Base-by-base conservation (phyloP, 1,284 basidiomycete species). In the Anthracocystis panici-leucophaei region DNA sequence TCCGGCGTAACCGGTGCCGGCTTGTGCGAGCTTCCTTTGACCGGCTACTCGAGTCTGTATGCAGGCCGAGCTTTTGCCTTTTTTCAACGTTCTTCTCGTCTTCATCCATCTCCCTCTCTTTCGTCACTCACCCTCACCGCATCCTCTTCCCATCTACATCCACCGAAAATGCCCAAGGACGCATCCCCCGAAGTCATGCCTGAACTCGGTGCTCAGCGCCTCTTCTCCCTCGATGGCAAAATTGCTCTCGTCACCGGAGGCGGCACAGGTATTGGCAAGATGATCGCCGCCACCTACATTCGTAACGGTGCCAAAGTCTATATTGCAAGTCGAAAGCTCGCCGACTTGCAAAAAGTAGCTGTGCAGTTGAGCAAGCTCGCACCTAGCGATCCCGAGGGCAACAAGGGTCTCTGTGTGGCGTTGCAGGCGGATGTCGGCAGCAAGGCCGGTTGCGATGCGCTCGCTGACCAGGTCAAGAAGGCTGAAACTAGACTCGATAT, bases 371-470 rank as follows among this genome's bases (percentile, higher is more conserved):
- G 59, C 53, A 68, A 66, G 58, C 55, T 78, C 20, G 76, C 79
- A 1, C 82, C 81, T 2, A 57, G 48, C 62, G 75, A 74, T 51
- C 65, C 78, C 41, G 65, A 61, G 41, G 52, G 78, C 45, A 63
- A 69, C 25, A 71, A 65, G 49, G 51, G 66, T 18, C 46, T 80
- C 23, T 70, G 76, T 57, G 72, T 84, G 33, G 66, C 82, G 23
- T 45, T 84, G 10, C 77, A 81, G 48, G 82, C 82, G 10, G 82
- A 84, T 58, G 67, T 84, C n/a, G 58, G 57, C 11, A 68, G 58
- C 92, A 93, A 91, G 86, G 91, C 91, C 0, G 93, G 93, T 1
- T 94, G 93, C 80, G 90, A 94, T 63, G 89, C 89, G 0, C 89
- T 95, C 59, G 90, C 91, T 40, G 85, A 87, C 6, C 89, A 91